Evolutionary conservation across 257 asterid genomes (phyloP), one percentile per base, ranked within the genome.

Genomic region (Nicotiana obtusifolia): DNA sequence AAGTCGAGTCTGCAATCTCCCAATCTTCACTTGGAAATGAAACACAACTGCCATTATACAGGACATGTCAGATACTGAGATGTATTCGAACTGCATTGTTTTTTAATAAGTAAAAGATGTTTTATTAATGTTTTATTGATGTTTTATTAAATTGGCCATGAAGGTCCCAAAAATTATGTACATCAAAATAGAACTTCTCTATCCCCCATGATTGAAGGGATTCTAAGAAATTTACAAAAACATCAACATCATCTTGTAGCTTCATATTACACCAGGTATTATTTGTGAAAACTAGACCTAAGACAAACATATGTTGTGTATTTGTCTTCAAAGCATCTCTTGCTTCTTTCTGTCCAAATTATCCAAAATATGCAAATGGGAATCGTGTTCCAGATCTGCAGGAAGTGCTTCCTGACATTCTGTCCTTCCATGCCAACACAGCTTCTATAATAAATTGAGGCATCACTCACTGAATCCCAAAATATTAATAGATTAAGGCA

Each of bases 1-100:
- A 86, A 75, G 98, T 94, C 78, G 95, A 93, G 86, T 93, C 97
- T 3, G 91, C 98, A 65, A 94, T 92, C 81, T 93, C 97, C 97
- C 98, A 94, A 80, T 91, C 97, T 77, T 89, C 97, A 85, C 95
- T 86, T 85, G 93, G 93, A 90, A 90, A 94, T 83, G 92, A 86
- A 76, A 87, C 91, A 80, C 97, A 93, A 76, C 97, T 94, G 94
- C 88, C 90, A 84, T 73, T 67, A 87, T 62, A 83, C 71, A 87
- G 19, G 56, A 62, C 54, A 41, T 61, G 53, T 24, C 52, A 83
- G 82, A 61, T 76, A 28, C 62, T 26, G 30, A 75, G 49, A 49
- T 24, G 17, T 60, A 20, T 20, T 20, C 20, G 20, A 22, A 60
- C 65, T 20, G 22, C 31, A 60, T 22, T 9, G 9, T 2, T 9